Base-by-base conservation (phyloP, 2,329 filamentous ascomycete genomes). In the Pleoardoris graminearum region DNA sequence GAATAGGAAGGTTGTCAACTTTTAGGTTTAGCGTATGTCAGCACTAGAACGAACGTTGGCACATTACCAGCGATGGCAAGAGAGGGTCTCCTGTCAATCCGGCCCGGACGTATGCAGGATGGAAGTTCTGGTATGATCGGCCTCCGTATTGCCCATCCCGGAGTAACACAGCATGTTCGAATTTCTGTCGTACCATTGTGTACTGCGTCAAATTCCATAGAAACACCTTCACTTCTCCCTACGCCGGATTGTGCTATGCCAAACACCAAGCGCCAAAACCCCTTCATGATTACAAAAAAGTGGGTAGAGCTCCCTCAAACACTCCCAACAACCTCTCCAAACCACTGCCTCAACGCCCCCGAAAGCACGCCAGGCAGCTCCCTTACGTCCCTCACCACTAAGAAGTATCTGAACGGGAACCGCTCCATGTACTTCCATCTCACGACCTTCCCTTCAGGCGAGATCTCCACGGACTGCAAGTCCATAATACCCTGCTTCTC, bases 391-490 rank as follows among this genome's bases (percentile, higher is more conserved):
- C 93, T 86, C 53, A 99, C 94, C 62, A 99, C 90, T 50, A 99
- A 77, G 72, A 97, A 99, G 77, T 97, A 99, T 72, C 89, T 86
- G 77, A 99, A 99, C 0, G 95, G 94, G 74, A 99, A 99, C 7
- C 86, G 88, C 72, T 99, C 95, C 63, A 99, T 82, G 71, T 99
- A 99, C 66, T 90, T 85, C 78, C 91, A 88, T 73, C 95, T 91
- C 65, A 88, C 87, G 50, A 97, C 84, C 70, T 76, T 85, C 64
- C 76, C 73, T 67, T 90, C 86, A 53, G 82, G 83, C 58, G 88
- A 83, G 68, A 97, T 97, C 69, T 85, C 85, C 32, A 91, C 93
- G 74, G 91, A 88, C 72, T 91, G 91, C 65, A 97, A 80, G 70
- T 97, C 91, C 66, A 97, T 76, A 55, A 99, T 95, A 64, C 86